Percentiles rank a stretch among this genome's conserved stretches.
Conservation (phyloP, 257 asterid species). For the Lithospermum erythrorhizon region DNA sequence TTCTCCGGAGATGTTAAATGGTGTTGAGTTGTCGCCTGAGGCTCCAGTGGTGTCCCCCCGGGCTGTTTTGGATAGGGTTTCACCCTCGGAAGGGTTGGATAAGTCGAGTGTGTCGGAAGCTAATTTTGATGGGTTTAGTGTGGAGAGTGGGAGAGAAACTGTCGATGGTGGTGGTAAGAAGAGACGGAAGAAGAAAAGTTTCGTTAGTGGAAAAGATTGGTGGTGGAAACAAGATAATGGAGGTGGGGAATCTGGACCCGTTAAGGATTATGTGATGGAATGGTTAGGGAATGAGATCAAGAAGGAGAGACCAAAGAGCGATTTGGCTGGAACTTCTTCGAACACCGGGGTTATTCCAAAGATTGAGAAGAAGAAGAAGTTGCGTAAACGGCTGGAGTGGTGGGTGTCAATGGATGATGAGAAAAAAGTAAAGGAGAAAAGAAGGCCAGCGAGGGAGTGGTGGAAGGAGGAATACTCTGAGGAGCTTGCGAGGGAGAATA, state of each 20-base stretch:
- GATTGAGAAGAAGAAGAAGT: conserved; percentile 46
- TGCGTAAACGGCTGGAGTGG: conserved; percentile 67
- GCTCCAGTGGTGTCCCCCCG: conserved; percentile 58
- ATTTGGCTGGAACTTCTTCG: conserved; percentile 65
- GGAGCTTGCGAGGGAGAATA: conserved; percentile 82
- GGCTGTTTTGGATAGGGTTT: conserved; percentile 58
- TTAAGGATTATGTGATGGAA: conserved; percentile 90
- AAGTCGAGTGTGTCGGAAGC: conserved; percentile 57
- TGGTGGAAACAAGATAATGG: conserved; percentile 97
- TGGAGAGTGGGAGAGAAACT: conserved; percentile 48
- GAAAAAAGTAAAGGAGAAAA: conserved; percentile 53
- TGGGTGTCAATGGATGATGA: conserved; percentile 87
- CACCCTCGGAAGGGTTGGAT: conserved; percentile 60
- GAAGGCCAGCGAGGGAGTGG: conserved; percentile 98
- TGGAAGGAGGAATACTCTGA: conserved; percentile 98
- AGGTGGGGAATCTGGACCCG: conserved; percentile 46
- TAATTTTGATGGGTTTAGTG: conserved; percentile 50
- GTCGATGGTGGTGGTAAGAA: conserved; percentile 16
- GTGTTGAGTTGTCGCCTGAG: conserved; percentile 52
- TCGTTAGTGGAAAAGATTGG: conserved; percentile 77
- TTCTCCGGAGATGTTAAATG: conserved; percentile 45
- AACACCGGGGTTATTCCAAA: conserved; percentile 29
- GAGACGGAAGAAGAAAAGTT: conserved; percentile 53
- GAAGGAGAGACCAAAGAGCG: conserved; percentile 81
- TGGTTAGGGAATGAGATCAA: conserved; percentile 93